Evolutionary conservation across 108 stramenopile species (phyloP), one percentile per base, ranked within the genome.

Genomic region (Ochromonas danica): DNA sequence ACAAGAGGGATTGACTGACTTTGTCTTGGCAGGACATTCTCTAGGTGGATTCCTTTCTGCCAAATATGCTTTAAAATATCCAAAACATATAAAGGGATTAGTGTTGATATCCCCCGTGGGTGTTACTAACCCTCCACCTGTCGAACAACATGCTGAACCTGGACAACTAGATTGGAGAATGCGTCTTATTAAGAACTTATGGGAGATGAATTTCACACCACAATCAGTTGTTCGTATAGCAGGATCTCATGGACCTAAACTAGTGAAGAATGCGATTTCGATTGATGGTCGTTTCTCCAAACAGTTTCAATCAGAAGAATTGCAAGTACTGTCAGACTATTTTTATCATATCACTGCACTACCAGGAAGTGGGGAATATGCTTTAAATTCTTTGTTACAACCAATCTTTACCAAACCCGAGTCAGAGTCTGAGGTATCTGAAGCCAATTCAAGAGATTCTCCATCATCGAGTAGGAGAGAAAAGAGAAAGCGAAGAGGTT

Each of bases 201-300:
- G 67, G 67, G 17, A 38, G 40, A 31, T 10, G 36, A 70, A 70
- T 31, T 10, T 70, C 40, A 70, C 67, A 22, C 67, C 67, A 31
- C 67, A 70, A 22, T 10, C 17, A 31, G 10, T 70, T 10, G 67
- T 70, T 14, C 67, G 67, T 31, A 17, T 40, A 14, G 39, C 40
- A 22, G 67, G 67, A 17, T 14, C 10, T 17, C 36, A 22, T 38
- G 67, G 67, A 22, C 14, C 10, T 10, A 40, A 38, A 10, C 14
- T 40, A 17, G 67, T 70, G 14, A 14, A 31, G 40, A 70, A 40
- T 22, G 67, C 67, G 36, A n/a, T n/a, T n/a, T n/a, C n/a, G n/a
- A 40, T 70, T 40, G 39, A 40, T 38, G 14, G 67, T 38, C 36
- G 67, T 10, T 70, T 70, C 33, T 10, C 10, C 67, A 10, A 22